A percentile compares a stretch with the other conserved stretches of the same genome.
Evolutionary conservation across 2,329 filamentous ascomycete species (phyloP).

Genomic region (Sporothrix pseudoabietina): DNA sequence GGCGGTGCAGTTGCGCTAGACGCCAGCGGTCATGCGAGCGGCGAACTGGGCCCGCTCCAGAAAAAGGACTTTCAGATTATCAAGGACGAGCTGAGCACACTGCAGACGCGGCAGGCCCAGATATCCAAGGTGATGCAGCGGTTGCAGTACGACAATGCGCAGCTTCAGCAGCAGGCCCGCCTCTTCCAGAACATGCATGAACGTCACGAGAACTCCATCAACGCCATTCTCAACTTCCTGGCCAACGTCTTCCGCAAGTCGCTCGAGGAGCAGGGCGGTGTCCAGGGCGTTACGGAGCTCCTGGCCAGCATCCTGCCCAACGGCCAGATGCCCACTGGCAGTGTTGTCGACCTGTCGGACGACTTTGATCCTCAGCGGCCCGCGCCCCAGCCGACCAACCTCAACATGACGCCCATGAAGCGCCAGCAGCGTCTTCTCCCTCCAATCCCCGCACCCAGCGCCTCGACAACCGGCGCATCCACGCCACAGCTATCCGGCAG

Average conservation of each 20-base stretch:
- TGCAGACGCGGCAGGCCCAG: conserved; percentile 82
- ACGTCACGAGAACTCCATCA: conserved; percentile 97
- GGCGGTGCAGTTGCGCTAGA: neutral
- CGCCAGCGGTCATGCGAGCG: conserved; percentile 36
- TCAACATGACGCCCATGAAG: conserved; percentile 50
- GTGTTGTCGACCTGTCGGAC: conserved; percentile 60
- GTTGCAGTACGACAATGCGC: conserved; percentile 81
- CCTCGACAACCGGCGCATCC: conserved; percentile 23
- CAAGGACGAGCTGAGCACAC: conserved; percentile 75
- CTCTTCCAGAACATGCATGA: conserved; percentile 91
- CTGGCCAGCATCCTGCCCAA: conserved; percentile 73
- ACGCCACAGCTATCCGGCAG: neutral
- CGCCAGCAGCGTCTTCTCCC: conserved; percentile 57
- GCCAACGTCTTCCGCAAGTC: conserved; percentile 96
- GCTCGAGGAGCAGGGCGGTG: conserved; percentile 76
- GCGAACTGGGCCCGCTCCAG: conserved; percentile 53
- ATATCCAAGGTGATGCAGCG: conserved; percentile 82
- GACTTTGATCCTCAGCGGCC: conserved; percentile 58
- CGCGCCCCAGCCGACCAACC: conserved; percentile 39
- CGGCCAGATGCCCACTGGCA: conserved; percentile 52
- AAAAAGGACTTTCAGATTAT: conserved; percentile 77
- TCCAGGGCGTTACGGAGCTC: conserved; percentile 79
- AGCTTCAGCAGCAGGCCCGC: conserved; percentile 83
- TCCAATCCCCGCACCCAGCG: conserved; percentile 49
- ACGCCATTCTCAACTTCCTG: conserved; percentile 95